Conservation (phyloP, 2,329 filamentous ascomycete genomes). For the Aspergillus pseudoviridinutans region DNA sequence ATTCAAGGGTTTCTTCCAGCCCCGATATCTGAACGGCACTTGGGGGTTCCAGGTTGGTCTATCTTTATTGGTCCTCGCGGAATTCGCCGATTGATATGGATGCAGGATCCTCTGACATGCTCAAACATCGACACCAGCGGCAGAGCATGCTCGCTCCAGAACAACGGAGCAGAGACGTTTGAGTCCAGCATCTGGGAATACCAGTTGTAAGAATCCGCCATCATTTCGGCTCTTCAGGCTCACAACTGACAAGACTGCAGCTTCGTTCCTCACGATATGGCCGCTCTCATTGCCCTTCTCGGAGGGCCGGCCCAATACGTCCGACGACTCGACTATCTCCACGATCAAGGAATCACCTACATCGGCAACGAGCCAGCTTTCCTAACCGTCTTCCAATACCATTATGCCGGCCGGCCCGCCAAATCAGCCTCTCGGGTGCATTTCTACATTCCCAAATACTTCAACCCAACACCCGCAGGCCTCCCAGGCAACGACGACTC, state of each 20-base stretch:
- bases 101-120: conserved; percentile 52
- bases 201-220: conserved; percentile 47
- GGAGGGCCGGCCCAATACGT: conserved; percentile 57
- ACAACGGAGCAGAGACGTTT: conserved; percentile 30
- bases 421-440: conserved; percentile 51
- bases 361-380: conserved; percentile 64
- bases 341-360: conserved; percentile 60
- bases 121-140: conserved; percentile 54
- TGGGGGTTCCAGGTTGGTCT: conserved; percentile 58
- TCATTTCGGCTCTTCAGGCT: conserved; percentile 47
- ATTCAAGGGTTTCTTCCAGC: conserved; percentile 69
- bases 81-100: neutral
- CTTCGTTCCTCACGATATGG: conserved; percentile 53
- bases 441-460: conserved; percentile 60
- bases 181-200: conserved; percentile 37
- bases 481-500: conserved; percentile 67
- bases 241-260: conserved; percentile 42
- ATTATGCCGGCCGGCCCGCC: conserved; percentile 62
- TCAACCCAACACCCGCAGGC: conserved; percentile 53
- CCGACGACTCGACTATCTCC: conserved; percentile 59
- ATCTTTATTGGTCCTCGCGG: neutral
- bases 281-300: conserved; percentile 53
- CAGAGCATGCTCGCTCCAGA: conserved; percentile 30
- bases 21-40: conserved; percentile 63
- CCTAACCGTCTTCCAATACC: conserved; percentile 63